These are phyloP conservation scores for Clonostachys byssicola DNA, from an alignment of 2,329 filamentous ascomycete species.

Conservation along the genomic window DNA sequence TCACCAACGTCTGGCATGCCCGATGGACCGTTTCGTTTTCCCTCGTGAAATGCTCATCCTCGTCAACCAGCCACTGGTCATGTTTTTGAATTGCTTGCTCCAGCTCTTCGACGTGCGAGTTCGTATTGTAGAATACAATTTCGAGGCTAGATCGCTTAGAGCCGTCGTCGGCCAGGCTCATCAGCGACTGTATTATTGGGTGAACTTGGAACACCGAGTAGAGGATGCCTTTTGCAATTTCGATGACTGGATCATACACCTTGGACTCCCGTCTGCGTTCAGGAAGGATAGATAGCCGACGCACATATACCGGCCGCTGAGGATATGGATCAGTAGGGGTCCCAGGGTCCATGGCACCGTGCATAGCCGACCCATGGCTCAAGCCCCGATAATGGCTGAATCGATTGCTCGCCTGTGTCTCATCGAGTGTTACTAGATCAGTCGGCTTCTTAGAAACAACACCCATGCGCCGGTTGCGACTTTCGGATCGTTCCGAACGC, in stretches of 20 bases:
- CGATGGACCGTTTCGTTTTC: conserved; percentile 62
- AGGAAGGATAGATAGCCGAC: conserved; percentile 58
- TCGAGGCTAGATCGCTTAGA: conserved; percentile 62
- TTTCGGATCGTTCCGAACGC: conserved; percentile 46
- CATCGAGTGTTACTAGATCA: conserved; percentile 59
- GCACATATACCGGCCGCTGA: conserved; percentile 58
- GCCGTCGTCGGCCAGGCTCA: conserved; percentile 56
- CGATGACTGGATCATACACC: conserved; percentile 55
- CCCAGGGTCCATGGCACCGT: conserved; percentile 49
- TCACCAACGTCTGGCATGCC: conserved; percentile 59
- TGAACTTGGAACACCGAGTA: conserved; percentile 67
- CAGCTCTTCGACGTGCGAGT: conserved; percentile 60
- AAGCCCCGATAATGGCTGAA: conserved; percentile 64
- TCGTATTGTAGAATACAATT: conserved; percentile 65
- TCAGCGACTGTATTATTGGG: conserved; percentile 62
- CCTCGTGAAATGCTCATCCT: conserved; percentile 40
- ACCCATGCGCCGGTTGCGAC: conserved; percentile 59
- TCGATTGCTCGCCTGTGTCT: conserved; percentile 57
- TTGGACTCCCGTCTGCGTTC: conserved; percentile 60
- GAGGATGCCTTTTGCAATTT: conserved; percentile 62
- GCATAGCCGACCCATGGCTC: conserved; percentile 67
- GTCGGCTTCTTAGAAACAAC: conserved; percentile 56
- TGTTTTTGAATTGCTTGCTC: conserved; percentile 62
- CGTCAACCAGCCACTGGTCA: conserved; percentile 40
- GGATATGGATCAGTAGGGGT: conserved; percentile 55